phyloP scores from a whole-genome alignment of 805 yeast species.

The Kuraishia hungarica region DNA sequence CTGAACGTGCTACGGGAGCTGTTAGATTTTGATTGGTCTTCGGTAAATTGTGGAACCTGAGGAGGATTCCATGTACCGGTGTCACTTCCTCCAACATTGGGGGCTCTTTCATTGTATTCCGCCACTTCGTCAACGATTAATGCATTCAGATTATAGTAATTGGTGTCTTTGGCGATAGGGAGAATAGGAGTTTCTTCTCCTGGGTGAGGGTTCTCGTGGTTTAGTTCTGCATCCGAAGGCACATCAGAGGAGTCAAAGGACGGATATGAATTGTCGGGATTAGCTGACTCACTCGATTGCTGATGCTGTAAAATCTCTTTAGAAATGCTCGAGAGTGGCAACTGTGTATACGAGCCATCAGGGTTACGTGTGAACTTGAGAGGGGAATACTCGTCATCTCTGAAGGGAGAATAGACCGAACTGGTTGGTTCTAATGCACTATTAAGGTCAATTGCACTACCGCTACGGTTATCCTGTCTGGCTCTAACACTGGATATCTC shows the following conservation, averaged over 20 bases:
- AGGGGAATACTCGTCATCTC: not conserved
- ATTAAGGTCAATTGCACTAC: not conserved
- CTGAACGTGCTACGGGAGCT: not conserved
- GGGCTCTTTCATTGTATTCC: not conserved
- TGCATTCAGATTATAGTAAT: not conserved
- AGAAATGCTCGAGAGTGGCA: not conserved
- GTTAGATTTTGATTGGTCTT: not conserved
- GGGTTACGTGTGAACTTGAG: not conserved
- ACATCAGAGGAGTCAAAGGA: not conserved
- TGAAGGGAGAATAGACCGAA: not conserved
- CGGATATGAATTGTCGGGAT: not conserved
- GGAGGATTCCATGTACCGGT: not conserved
- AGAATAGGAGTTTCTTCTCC: not conserved
- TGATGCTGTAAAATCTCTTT: not conserved
- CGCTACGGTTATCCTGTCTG: not conserved
- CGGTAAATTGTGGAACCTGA: not conserved
- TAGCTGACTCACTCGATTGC: not conserved
- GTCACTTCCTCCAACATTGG: not conserved
- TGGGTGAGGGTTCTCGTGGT: not conserved
- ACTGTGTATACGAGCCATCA: not conserved
- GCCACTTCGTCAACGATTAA: not conserved
- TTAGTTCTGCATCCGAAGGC: too few relatives aligned
- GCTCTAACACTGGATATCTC: not conserved
- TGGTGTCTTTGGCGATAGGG: not conserved
- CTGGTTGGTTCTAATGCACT: not conserved